Conservation (phyloP, 2,329 filamentous ascomycete species). For the Fusarium agapanthi region DNA sequence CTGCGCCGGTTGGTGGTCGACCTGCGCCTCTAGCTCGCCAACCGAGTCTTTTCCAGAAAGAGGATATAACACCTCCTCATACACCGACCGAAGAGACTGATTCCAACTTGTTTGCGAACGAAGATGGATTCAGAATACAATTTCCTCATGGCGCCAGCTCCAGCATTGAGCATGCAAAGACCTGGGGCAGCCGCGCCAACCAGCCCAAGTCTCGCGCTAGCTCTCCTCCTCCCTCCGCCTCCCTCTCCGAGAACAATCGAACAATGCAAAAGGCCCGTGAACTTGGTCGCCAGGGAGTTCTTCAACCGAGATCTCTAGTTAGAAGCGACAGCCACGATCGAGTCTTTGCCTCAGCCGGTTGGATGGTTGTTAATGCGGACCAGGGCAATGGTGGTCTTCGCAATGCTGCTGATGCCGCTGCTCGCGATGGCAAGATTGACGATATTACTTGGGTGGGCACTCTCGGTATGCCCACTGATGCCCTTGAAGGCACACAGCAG, state of each 20-base stretch:
- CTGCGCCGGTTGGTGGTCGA: conserved; percentile 27
- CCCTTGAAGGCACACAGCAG: conserved; percentile 75
- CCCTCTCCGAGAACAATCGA: conserved; percentile 74
- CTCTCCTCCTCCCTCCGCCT: conserved; percentile 77
- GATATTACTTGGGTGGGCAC: conserved; percentile 93
- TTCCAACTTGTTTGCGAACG: conserved; percentile 64
- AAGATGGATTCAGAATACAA: conserved; percentile 66
- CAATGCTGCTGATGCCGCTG: conserved; percentile 84
- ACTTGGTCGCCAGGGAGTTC: conserved; percentile 65
- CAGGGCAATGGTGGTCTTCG: conserved; percentile 93
- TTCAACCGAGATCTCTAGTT: conserved; percentile 60
- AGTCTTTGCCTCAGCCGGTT: conserved; percentile 80
- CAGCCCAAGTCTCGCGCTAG: conserved; percentile 82
- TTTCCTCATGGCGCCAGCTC: conserved; percentile 65
- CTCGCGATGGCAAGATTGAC: conserved; percentile 71
- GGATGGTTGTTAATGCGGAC: conserved; percentile 84
- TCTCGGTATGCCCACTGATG: conserved; percentile 92
- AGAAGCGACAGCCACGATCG: conserved; percentile 72
- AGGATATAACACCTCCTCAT: conserved; percentile 63
- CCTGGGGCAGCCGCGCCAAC: conserved; percentile 79
- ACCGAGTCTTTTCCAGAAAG: conserved; percentile 63
- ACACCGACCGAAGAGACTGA: conserved; percentile 59
- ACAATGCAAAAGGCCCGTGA: conserved; percentile 65
- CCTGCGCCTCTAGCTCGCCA: conserved; percentile 48
- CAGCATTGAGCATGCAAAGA: conserved; percentile 74